Evolutionary conservation across 257 asterid species (phyloP).

Genomic region (Gynochthodes officinalis): DNA sequence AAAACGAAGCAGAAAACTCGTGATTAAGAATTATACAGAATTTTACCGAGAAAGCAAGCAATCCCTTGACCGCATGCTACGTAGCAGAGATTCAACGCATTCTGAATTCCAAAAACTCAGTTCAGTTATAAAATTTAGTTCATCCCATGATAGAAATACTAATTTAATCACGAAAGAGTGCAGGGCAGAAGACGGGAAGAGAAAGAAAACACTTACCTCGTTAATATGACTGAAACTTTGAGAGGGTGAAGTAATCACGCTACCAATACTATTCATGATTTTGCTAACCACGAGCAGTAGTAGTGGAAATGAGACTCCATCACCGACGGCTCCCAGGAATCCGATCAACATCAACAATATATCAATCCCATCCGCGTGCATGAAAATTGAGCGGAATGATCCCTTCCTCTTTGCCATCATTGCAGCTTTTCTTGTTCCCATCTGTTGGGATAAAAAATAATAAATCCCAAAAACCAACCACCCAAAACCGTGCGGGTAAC

Average conservation of each 20-base stretch:
- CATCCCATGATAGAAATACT: no score
- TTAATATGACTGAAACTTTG: conserved; percentile 38
- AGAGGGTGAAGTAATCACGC: conserved; percentile 16
- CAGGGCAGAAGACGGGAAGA: no score
- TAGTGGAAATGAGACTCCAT: no score
- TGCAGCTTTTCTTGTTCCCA: no score
- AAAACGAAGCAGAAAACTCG: no score
- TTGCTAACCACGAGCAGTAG: conserved; percentile 55
- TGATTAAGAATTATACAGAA: conserved; percentile 33
- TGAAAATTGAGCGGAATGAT: conserved; percentile 37
- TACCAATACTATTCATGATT: conserved; percentile 63
- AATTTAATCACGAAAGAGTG: no score
- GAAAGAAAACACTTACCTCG: conserved; percentile 48
- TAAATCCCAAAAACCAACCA: no score
- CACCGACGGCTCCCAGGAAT: no score
- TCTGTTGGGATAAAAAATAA: no score
- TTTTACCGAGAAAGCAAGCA: conserved; percentile 68
- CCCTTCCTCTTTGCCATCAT: conserved; percentile 23
- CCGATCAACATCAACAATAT: no score
- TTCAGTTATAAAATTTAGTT: background rate
- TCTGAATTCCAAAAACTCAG: conserved; percentile 38
- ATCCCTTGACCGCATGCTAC: conserved; percentile 70
- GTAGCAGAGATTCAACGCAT: conserved; percentile 67
- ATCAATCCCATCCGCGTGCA: no score
- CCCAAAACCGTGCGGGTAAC: no score